Evolutionary conservation across 2,329 filamentous ascomycete genomes (phyloP).

Genomic region (Nigrospora sphaerica): DNA sequence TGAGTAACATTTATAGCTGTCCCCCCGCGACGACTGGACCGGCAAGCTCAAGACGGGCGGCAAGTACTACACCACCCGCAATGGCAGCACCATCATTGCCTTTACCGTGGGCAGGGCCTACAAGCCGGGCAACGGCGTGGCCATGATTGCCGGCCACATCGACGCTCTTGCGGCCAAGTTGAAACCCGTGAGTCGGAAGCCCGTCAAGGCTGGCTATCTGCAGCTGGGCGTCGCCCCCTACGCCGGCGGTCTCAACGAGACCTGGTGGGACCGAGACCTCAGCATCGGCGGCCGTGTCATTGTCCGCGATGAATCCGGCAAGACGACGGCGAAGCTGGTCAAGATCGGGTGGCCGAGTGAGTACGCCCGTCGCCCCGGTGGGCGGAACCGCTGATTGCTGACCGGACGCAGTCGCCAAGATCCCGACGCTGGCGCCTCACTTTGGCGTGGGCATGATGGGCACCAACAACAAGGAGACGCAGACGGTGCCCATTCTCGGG

Average conservation of each 20-base stretch:
- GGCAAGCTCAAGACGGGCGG: conserved; percentile 67
- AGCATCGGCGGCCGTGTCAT: conserved; percentile 85
- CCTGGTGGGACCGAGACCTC: conserved; percentile 97
- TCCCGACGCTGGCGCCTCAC: conserved; percentile 88
- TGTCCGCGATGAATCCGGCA: conserved; percentile 68
- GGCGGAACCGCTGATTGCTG: conserved; percentile 4
- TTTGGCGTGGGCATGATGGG: conserved; percentile 73
- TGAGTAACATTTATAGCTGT: conserved; percentile 41
- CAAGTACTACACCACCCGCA: conserved; percentile 84
- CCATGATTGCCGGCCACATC: conserved; percentile 85
- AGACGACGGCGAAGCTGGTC: conserved; percentile 74
- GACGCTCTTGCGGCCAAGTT: conserved; percentile 86
- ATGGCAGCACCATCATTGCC: conserved; percentile 77
- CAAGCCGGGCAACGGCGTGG: conserved; percentile 76
- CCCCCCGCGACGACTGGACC: conserved; percentile 72
- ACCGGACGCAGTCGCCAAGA: conserved; percentile 57
- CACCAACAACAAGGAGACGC: conserved; percentile 74
- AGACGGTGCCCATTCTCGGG: conserved; percentile 90
- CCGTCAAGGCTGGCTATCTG: conserved; percentile 76
- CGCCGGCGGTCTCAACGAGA: conserved; percentile 76
- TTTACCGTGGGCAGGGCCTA: conserved; percentile 79
- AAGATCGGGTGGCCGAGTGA: conserved; percentile 83
- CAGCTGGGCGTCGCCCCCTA: conserved; percentile 92
- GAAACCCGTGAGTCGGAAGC: conserved; percentile 83
- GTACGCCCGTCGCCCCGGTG: conserved; percentile 8